A percentile compares a stretch with the other conserved stretches of the same genome.
phyloP scores from a whole-genome alignment of 2,329 filamentous ascomycete species.

The Plenodomus biglobosus region DNA sequence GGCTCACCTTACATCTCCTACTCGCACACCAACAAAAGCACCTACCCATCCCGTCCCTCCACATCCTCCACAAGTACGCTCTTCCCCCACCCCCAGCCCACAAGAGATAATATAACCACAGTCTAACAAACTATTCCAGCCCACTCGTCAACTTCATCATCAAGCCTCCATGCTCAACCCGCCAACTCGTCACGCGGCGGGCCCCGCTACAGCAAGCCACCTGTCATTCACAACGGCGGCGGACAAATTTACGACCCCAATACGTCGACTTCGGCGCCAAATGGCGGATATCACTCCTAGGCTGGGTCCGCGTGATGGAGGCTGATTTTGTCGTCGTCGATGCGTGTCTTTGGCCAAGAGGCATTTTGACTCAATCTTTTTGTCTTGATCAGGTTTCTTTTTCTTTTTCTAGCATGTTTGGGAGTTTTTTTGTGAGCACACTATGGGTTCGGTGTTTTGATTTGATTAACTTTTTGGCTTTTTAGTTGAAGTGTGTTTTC shows the following conservation, averaged over 20 bases:
- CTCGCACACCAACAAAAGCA: slow-evolving; percentile 21
- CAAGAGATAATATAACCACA: slow-evolving; percentile 7
- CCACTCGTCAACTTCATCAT: slow-evolving; percentile 22
- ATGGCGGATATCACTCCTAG: slow-evolving; percentile 30
- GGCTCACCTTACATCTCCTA: slow-evolving; percentile 29
- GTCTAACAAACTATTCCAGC: slow-evolving; percentile 4
- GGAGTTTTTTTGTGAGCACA: too few species aligned
- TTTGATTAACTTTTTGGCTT: too few species aligned
- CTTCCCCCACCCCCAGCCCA: slow-evolving; percentile 2
- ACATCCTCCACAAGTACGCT: slow-evolving; percentile 29
- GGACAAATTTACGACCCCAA: slow-evolving; percentile 33
- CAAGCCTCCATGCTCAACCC: slow-evolving; percentile 30
- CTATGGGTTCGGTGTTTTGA: too few species aligned
- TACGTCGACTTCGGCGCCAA: slow-evolving; percentile 30
- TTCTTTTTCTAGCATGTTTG: background rate
- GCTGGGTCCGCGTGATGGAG: background rate
- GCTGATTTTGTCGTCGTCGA: background rate
- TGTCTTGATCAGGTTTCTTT: too few species aligned
- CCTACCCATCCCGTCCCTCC: slow-evolving; percentile 28
- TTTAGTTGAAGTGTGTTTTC: too few species aligned
- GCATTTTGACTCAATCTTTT: too few species aligned
- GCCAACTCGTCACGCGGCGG: slow-evolving; percentile 23
- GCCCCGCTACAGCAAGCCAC: slow-evolving; percentile 35
- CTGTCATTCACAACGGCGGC: slow-evolving; percentile 34
- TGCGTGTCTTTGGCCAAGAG: too few species aligned